Evolutionary conservation across 1,284 basidiomycete species (phyloP), one percentile per base, ranked within the genome.

Genomic region (Pseudozyma thailandica): DNA sequence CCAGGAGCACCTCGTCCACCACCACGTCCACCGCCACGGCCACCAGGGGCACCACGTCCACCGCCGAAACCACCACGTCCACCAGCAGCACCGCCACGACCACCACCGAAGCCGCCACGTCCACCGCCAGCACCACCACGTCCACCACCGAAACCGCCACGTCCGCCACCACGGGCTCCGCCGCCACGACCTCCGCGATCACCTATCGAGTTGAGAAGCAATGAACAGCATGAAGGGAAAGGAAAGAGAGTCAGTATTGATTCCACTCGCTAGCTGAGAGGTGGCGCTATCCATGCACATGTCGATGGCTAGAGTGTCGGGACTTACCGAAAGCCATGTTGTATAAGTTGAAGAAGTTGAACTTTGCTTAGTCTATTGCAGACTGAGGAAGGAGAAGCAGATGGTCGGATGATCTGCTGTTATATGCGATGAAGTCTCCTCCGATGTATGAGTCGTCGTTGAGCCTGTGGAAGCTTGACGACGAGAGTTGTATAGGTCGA

Each of bases 91-190:
- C 72, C 80, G 30, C 84, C 79, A 64, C 84, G 82, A 28, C 86
- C 86, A 70, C 86, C 85, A 59, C 85, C 84, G 45, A 84, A 86
- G 60, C 87, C 88, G 16, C 74, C 72, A 25, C 65, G 59, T 26
- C 54, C 65, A 39, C 69, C 69, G 46, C 70, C 68, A 43, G 57
- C 48, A 48, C 72, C 64, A n/a, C 74, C 78, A 18, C 84, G 79
- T 63, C 84, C 83, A 43, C 87, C 86, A 65, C 85, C 85, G 57
- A 85, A 84, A 48, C 85, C 87, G 59, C 87, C 88, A 38, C 74
- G 68, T 26, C 50, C 65, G 41, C 78, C 73, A 55, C 74, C 72
- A 45, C 64, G 72, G 27, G 56, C 60, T 48, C 66, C 72, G 50
- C 75, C 75, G 52, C 75, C 70, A 69, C 74, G 66, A 64, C 76